phyloP scores from a whole-genome alignment of 140 eudicot genomes.

The Ambrosia hybrid region DNA sequence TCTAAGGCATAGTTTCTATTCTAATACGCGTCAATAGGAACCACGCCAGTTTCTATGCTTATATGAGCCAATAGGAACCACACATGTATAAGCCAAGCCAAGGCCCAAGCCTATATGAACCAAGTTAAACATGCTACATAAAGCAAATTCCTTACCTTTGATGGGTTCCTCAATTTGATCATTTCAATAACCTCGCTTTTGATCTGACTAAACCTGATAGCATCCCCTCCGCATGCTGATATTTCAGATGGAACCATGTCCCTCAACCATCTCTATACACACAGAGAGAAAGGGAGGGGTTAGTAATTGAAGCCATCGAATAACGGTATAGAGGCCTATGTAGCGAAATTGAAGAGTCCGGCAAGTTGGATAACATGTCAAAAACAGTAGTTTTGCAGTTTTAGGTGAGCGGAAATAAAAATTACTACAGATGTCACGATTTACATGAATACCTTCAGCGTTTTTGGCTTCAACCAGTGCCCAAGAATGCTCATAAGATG shows the following conservation, averaged over 20 bases:
- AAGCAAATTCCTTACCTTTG: not conserved
- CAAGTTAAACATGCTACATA: not conserved
- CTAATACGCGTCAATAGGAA: too few species aligned
- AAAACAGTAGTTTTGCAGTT: not conserved
- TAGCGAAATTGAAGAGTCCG: not conserved
- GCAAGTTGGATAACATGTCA: not conserved
- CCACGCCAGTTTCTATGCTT: too few species aligned
- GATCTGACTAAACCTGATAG: constrained; percentile 15
- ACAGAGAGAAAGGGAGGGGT: not conserved
- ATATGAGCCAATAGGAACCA: too few species aligned
- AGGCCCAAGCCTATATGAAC: not conserved
- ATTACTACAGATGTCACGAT: not conserved
- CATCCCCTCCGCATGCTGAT: constrained; percentile 28
- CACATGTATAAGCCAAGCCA: too few species aligned
- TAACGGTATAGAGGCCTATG: not conserved
- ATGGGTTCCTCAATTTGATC: constrained; percentile 26
- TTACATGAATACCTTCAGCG: constrained; percentile 31
- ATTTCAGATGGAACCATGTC: constrained; percentile 27
- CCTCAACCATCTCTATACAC: constrained; percentile 33
- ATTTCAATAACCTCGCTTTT: constrained; percentile 31
- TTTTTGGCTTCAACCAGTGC: constrained; percentile 28
- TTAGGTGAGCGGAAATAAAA: not conserved
- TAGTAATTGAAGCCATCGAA: not conserved
- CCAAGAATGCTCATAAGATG: constrained; percentile 43
- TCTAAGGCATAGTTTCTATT: too few species aligned